Base-by-base conservation (phyloP, 2,329 filamentous ascomycete species). In the Blumeriella jaapii region DNA sequence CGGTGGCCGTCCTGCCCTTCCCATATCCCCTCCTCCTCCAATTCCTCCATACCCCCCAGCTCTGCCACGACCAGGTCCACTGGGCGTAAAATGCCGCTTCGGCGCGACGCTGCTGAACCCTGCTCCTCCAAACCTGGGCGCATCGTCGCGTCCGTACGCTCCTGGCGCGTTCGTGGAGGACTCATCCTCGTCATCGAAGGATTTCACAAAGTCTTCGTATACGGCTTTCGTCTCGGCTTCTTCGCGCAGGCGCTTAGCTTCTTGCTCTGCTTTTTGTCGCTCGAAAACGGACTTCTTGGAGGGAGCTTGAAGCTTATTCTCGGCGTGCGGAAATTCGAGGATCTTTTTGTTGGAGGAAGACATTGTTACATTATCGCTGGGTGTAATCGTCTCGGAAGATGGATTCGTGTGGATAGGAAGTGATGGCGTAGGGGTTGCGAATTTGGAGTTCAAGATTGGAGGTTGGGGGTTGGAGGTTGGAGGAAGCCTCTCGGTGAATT, bases 281-380 rank as follows among this genome's bases (percentile, higher is more conserved):
- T 94, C 87, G 56, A 93, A 94, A 16, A 81, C 69, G 13, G 85
- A 93, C 55, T 91, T 83, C 60, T 87, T 91, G 42, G 78, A 70
- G 0, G 83, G 76, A 31, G 83, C 83, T 37, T 80, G 74, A 32
- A 91, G 74, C 59, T 93, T 93, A 33, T 77, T 71, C 38, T 79
- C 73, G 40, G 83, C 68, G 51, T 85, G 74, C 10, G 82, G 78
- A 52, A 89, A 87, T 36, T 55, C 52, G 15, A 39, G 31, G 19
- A 57, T 48, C 34, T 55, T 53, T 39, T 54, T 56, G 26, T 48
- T 39, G 11, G 39, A 34, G 5, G 39, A 31, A 8, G 45, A 32
- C 37, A 47, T 47, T 10, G 10, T 38, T 36, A 39, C 36, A 39
- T 39, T 13, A 18, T 34, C 16, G 14, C 22, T 20, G n/a, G 20